phyloP scores from a whole-genome alignment of 129 eudicot genomes.

The Tagetes patula region DNA sequence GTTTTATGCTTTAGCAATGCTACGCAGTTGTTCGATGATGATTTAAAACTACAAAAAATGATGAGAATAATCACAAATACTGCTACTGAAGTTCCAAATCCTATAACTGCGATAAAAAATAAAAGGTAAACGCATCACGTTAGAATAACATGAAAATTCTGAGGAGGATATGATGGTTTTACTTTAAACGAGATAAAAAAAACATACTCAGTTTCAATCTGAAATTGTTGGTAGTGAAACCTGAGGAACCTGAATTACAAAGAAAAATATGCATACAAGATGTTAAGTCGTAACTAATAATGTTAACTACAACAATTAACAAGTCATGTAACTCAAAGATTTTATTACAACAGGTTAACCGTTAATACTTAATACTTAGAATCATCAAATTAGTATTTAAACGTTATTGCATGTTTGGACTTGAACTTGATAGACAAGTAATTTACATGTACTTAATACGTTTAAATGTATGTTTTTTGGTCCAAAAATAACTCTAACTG shows the following conservation, averaged over 20 bases:
- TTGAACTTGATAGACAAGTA: too few species aligned
- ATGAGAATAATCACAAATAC: neutral
- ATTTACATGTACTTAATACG: too few species aligned
- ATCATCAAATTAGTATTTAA: too few species aligned
- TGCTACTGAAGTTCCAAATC: neutral
- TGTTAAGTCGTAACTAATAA: too few species aligned
- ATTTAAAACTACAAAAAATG: neutral
- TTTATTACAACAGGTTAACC: too few species aligned
- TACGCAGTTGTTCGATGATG: neutral
- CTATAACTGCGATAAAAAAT: neutral
- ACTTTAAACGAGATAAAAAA: neutral
- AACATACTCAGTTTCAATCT: neutral
- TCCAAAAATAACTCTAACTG: too few species aligned
- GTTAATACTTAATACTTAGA: too few species aligned
- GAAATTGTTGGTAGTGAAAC: neutral
- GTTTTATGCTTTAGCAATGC: conserved; percentile 10
- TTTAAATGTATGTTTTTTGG: too few species aligned
- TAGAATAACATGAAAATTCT: neutral
- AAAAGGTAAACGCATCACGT: neutral
- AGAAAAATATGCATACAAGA: neutral
- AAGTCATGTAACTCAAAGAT: too few species aligned
- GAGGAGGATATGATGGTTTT: neutral
- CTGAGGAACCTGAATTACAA: neutral
- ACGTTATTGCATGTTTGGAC: too few species aligned
- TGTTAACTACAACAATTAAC: too few species aligned